Evolutionary conservation across 495 filamentous ascomycete species (phyloP).

Genomic region (Lophium mytilinum): DNA sequence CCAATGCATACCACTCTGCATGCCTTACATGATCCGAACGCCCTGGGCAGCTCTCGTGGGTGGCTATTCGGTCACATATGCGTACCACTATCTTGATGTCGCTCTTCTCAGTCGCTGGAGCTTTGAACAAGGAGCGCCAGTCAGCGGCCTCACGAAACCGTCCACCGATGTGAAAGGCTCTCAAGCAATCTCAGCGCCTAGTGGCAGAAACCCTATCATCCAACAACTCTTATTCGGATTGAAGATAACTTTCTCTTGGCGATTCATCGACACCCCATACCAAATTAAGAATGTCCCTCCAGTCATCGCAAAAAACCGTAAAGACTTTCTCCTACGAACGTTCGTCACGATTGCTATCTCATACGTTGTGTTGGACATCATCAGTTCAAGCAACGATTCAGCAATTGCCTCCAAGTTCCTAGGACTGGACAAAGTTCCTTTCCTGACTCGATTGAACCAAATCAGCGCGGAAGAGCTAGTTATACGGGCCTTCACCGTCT

Average conservation of each 20-base stretch:
- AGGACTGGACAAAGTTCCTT: background rate
- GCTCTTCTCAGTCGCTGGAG: constrained; percentile 5
- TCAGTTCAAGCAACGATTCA: background rate
- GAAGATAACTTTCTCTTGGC: background rate
- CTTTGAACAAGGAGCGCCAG: background rate
- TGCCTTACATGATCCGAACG: constrained; percentile 1
- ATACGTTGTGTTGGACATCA: background rate
- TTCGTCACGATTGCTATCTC: background rate
- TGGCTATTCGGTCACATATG: background rate
- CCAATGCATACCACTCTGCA: background rate
- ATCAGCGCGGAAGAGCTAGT: background rate
- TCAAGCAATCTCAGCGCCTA: background rate
- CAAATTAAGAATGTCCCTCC: background rate
- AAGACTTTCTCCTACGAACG: background rate
- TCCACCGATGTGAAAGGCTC: background rate
- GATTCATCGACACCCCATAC: constrained; percentile 2
- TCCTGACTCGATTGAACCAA: background rate
- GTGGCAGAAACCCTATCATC: background rate
- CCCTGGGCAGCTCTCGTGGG: constrained; percentile 2
- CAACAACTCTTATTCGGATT: background rate
- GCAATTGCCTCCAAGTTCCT: background rate
- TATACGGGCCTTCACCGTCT: background rate
- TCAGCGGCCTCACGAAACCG: background rate
- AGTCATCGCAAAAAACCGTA: background rate
- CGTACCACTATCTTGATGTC: background rate